Evolutionary conservation across 352 stramenopile species (phyloP).

Genomic region (Globisporangium rhizosaccharum): DNA sequence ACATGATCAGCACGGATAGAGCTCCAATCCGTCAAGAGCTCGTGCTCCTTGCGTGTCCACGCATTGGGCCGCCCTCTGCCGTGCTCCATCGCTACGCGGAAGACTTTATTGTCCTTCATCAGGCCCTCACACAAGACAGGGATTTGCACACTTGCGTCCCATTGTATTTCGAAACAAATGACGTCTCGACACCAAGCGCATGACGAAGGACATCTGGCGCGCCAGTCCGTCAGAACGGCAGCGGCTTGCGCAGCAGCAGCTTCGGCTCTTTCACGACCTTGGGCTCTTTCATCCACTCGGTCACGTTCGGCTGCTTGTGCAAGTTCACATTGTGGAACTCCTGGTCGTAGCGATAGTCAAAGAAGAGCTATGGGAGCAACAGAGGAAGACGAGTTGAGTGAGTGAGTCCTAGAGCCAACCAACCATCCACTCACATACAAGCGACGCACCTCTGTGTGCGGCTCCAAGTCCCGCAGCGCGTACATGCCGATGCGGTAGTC

Average conservation of each 20-base stretch:
- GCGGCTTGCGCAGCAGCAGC: conserved; percentile 2
- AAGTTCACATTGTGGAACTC: conserved; percentile 54
- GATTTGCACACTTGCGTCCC: not conserved
- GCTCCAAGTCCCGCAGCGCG: conserved; percentile 83
- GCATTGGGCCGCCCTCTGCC: not conserved
- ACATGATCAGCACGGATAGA: too few species aligned
- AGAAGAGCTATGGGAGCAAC: conserved; percentile 65
- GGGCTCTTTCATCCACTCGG: conserved; percentile 59
- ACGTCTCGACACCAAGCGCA: not conserved
- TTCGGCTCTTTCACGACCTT: not conserved
- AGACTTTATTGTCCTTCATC: too few species aligned
- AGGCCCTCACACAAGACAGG: too few species aligned
- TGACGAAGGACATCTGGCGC: too few species aligned
- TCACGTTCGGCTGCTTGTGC: conserved; percentile 55
- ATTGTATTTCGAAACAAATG: not conserved
- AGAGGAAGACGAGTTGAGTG: not conserved
- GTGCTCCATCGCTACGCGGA: too few species aligned
- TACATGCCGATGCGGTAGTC: conserved; percentile 93
- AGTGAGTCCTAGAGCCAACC: not conserved
- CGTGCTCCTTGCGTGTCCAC: too few species aligned
- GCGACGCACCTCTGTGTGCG: conserved; percentile 69
- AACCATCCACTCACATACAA: not conserved
- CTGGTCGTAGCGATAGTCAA: conserved; percentile 81
- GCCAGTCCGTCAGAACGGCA: not conserved
- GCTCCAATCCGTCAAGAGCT: too few species aligned